Evolutionary conservation across 2,329 filamentous ascomycete genomes (phyloP).

Genomic region (Didymella glomerata): DNA sequence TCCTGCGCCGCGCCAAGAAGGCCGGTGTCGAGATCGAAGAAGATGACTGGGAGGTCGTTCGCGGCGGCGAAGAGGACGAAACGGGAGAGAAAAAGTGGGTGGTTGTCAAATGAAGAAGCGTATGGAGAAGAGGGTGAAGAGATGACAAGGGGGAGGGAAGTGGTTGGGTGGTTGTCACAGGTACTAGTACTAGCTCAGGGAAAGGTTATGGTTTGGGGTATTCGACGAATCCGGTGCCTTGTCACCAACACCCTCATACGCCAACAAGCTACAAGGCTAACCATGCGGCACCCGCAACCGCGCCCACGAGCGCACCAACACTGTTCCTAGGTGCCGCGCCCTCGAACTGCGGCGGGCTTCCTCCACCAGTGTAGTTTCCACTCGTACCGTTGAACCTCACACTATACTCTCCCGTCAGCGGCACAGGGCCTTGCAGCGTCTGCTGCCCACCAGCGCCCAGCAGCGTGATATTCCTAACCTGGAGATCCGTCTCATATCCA

Average conservation of each 20-base stretch:
- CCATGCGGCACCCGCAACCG: slow-evolving; percentile 7
- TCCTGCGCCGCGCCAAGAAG: not conserved
- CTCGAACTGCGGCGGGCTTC: slow-evolving; percentile 22
- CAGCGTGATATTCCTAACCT: slow-evolving; percentile 41
- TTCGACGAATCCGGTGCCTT: no score
- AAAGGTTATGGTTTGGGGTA: no score
- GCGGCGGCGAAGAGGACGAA: not conserved
- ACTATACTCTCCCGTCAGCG: slow-evolving; percentile 28
- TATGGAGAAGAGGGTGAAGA: not conserved
- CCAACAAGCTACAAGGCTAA: slow-evolving; percentile 6
- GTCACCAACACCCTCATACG: not conserved
- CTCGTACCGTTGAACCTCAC: slow-evolving; percentile 21
- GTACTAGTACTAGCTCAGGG: no score
- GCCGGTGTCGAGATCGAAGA: not conserved
- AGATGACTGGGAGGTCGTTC: not conserved
- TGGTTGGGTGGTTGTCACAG: not conserved
- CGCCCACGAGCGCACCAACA: slow-evolving; percentile 14
- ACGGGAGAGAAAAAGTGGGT: not conserved
- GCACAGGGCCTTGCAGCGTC: slow-evolving; percentile 62
- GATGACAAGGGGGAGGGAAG: not conserved
- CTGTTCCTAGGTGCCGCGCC: slow-evolving; percentile 9
- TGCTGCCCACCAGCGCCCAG: slow-evolving; percentile 52
- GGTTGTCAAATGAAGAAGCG: not conserved
- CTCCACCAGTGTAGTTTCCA: slow-evolving; percentile 10
- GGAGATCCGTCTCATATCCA: slow-evolving; percentile 54